Percentiles rank a stretch among this genome's conserved stretches.
These are phyloP conservation scores for Neurospora hispaniola DNA, from an alignment of 495 filamentous ascomycete species.

Conservation along the genomic window DNA sequence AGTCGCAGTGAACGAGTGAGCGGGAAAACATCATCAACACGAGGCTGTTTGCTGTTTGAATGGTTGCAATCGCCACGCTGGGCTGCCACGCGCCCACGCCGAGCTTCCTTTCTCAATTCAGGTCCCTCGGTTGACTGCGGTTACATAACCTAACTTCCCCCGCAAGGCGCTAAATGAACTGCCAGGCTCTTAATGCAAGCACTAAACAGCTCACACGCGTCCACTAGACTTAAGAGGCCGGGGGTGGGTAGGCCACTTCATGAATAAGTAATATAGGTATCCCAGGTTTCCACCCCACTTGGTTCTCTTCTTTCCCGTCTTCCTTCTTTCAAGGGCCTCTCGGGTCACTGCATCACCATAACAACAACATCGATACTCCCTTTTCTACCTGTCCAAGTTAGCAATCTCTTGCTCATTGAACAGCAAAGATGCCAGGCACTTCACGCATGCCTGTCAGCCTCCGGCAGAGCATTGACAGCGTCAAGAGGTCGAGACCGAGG, in stretches of 20 bases:
- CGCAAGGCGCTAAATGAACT: background rate
- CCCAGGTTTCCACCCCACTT: background rate
- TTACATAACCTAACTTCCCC: background rate
- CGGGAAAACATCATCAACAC: background rate
- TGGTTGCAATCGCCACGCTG: background rate
- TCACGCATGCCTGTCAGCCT: conserved; percentile 59
- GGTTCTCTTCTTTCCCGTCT: background rate
- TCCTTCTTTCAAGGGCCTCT: background rate
- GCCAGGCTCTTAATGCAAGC: background rate
- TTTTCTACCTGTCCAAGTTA: background rate
- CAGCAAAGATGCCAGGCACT: conserved; percentile 45
- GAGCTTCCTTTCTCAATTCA: background rate
- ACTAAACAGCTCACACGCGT: background rate
- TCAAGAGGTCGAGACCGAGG: conserved; percentile 41
- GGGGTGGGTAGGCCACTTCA: background rate
- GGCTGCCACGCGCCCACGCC: background rate
- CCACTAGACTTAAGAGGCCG: background rate
- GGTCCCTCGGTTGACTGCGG: background rate
- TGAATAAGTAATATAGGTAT: background rate
- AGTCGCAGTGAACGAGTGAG: background rate
- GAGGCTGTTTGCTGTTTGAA: background rate
- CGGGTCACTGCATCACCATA: background rate
- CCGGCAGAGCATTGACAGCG: conserved; percentile 47
- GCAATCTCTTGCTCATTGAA: background rate
- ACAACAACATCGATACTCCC: background rate